Conservation (phyloP, 306 rosid genomes). For the Lablab purpureus region DNA sequence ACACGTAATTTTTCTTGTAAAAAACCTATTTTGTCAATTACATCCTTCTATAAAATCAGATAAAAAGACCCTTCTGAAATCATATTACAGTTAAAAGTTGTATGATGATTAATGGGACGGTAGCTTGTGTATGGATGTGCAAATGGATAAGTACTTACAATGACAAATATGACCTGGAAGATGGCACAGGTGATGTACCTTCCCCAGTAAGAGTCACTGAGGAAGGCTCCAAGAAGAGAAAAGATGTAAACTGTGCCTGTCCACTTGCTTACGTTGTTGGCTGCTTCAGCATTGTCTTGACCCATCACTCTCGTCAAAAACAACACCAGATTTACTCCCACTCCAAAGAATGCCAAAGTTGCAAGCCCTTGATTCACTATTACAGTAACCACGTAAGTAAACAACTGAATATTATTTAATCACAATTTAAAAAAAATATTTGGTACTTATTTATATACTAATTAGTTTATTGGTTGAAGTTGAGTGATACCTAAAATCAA, state of each 20-base stretch:
- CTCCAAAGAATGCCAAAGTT: constrained; percentile 84
- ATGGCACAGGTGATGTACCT: constrained; percentile 53
- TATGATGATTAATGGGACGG: background rate
- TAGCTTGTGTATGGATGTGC: background rate
- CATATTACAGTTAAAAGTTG: background rate
- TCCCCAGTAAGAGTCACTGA: constrained; percentile 85
- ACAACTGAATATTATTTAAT: background rate
- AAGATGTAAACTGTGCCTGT: constrained; percentile 81
- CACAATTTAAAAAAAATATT: too few relatives aligned
- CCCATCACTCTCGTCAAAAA: constrained; percentile 74
- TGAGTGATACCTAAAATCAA: constrained; percentile 61
- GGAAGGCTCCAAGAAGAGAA: constrained; percentile 89
- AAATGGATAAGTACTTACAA: constrained; percentile 51
- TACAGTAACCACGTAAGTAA: background rate
- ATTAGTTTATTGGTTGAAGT: background rate
- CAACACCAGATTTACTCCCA: constrained; percentile 79
- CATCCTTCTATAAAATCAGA: background rate
- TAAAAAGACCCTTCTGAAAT: background rate
- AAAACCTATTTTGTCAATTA: background rate
- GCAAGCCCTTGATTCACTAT: constrained; percentile 91
- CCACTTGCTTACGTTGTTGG: constrained; percentile 85
- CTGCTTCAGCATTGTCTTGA: constrained; percentile 83
- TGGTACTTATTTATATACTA: too few relatives aligned
- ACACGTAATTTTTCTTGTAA: background rate
- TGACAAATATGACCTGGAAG: constrained; percentile 61